Conservation (phyloP, 345 rosid genomes). For the Eucalyptus viminalis region DNA sequence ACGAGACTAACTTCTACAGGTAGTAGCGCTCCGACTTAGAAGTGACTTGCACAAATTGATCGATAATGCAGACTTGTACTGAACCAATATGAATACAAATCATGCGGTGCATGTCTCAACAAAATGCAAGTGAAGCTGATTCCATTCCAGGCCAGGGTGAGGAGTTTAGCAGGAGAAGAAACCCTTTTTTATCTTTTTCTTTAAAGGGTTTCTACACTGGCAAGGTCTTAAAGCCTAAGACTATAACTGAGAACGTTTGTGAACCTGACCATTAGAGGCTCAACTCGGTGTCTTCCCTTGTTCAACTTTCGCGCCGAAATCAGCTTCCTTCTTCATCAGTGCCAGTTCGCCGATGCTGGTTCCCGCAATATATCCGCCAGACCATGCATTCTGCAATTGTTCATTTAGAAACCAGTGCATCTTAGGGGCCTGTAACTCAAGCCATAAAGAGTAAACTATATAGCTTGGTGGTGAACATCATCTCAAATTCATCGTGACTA, state of each 20-base stretch:
- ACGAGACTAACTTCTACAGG: background rate
- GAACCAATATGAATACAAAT: background rate
- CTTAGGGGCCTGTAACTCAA: background rate
- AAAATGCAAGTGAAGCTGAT: background rate
- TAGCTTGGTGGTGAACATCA: background rate
- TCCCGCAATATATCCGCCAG: constrained; percentile 88
- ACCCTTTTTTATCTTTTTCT: too few species aligned
- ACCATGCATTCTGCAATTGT: constrained; percentile 79
- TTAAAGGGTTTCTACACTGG: too few species aligned
- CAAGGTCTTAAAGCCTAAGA: too few species aligned
- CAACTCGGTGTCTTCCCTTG: background rate
- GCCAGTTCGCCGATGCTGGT: constrained; percentile 51
- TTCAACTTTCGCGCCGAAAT: background rate
- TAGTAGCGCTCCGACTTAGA: background rate
- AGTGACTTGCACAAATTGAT: background rate
- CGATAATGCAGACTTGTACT: background rate
- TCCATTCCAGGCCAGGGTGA: background rate
- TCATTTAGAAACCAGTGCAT: background rate
- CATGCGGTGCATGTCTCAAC: background rate
- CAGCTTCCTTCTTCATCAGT: background rate
- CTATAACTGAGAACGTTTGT: background rate
- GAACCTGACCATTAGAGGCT: background rate
- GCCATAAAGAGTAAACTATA: background rate
- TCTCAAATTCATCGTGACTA: background rate
- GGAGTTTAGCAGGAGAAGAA: too few species aligned